Evolutionary conservation across 75 land plant genomes (phyloP), one percentile per base, ranked within the genome.

Genomic region (Selaginella moellendorffii): DNA sequence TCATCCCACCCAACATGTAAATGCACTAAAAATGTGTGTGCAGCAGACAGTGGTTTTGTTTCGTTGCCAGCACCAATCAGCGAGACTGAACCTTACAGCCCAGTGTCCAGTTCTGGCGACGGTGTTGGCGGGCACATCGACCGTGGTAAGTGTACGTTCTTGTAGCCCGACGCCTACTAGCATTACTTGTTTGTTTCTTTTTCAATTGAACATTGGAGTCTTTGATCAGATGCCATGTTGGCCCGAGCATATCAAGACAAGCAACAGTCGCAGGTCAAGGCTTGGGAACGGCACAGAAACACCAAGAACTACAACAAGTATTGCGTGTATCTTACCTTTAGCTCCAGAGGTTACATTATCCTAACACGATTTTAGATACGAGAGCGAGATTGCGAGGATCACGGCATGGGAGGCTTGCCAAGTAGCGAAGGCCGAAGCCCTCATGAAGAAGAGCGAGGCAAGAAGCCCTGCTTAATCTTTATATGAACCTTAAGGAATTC

Each of bases 341-440:
- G 46, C 5, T 5, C 5, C 46, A 36, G 10, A 14, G 5, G 46
- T 36, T 5, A 36, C 14, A 36, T 5, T 5, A 5, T 5, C 46
- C 5, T 14, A 36, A 2, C 59, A 8, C n/a, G 59, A 9, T 24
- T 56, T 24, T n/a, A 56, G 59, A 19, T 56, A 56, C n/a, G 59
- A 56, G 59, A 56, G 59, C n/a, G 59, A 56, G 24, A 56, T 8
- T 21, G 59, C 59, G 9, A 56, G 59, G n/a, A 56, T 56, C n/a
- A 56, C 21, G 25, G 19, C 59, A 25, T 56, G 59, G 59, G 59
- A 56, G 21, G 24, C 21, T 19, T 56, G 25, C n/a, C 59, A 56
- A 56, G 24, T 56, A 2, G 59, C 59, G 19, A 56, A 25, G n/a
- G 8, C n/a, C 24, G 59, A 56, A 56, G 59, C 59, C 24, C 51